A percentile compares a stretch with the other conserved stretches of the same genome.
Evolutionary conservation across 2,329 filamentous ascomycete genomes (phyloP).

Genomic region (Hortaea werneckii): DNA sequence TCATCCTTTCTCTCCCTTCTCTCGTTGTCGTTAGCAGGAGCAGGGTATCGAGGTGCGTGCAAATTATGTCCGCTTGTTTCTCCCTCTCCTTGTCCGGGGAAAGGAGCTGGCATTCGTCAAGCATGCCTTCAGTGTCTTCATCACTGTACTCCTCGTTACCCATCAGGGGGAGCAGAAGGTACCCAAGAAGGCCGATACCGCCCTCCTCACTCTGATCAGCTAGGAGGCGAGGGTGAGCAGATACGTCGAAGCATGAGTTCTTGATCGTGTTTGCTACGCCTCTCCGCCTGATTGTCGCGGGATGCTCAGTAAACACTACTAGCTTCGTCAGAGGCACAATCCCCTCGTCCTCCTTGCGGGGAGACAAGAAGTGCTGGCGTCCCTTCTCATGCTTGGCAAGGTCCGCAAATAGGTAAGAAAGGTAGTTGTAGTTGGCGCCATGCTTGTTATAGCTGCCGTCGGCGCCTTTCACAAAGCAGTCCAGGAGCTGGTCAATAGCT

Average conservation of each 20-base stretch:
- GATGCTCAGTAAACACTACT: conserved; percentile 87
- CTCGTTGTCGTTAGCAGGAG: conserved; percentile 71
- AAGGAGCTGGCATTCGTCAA: conserved; percentile 80
- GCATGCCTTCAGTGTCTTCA: conserved; percentile 77
- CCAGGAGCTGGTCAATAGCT: conserved; percentile 82
- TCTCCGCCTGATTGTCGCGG: conserved; percentile 69
- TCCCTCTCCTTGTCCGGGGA: conserved; percentile 85
- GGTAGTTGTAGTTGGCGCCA: conserved; percentile 83
- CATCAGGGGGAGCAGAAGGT: conserved; percentile 77
- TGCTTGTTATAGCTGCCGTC: conserved; percentile 69
- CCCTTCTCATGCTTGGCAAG: conserved; percentile 65
- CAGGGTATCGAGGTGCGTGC: conserved; percentile 82
- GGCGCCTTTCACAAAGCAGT: conserved; percentile 90
- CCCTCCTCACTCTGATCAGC: conserved; percentile 25
- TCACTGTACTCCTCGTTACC: conserved; percentile 80
- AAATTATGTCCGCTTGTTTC: conserved; percentile 61
- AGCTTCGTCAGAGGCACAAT: conserved; percentile 86
- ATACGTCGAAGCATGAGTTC: conserved; percentile 77
- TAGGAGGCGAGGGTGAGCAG: conserved; percentile 50
- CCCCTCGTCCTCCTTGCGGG: conserved; percentile 63
- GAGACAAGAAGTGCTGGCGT: conserved; percentile 61
- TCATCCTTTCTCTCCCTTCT: conserved; percentile 62
- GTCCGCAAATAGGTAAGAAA: conserved; percentile 90
- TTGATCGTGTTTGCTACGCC: conserved; percentile 97
- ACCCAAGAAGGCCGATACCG: conserved; percentile 73